A percentile compares a stretch with the other conserved stretches of the same genome.
Conservation (phyloP, 2,329 filamentous ascomycete genomes). For the Paramyrothecium sp. region DNA sequence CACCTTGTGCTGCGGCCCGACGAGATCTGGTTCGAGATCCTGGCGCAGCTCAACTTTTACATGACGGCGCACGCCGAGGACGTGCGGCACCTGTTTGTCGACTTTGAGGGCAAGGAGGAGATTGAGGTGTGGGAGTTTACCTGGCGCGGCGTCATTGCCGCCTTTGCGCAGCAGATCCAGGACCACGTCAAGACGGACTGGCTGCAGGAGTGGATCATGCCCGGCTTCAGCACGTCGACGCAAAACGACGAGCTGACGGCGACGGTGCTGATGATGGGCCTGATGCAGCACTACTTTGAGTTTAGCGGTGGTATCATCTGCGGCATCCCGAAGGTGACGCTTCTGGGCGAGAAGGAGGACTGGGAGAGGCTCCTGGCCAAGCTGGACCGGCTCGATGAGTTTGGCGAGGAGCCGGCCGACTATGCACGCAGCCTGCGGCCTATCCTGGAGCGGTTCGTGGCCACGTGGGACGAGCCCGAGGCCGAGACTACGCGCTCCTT, state of each 20-base stretch:
- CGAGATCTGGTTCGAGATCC: slow-evolving; percentile 54
- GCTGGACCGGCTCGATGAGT: slow-evolving; percentile 39
- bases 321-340: slow-evolving; percentile 40
- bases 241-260: slow-evolving; percentile 36
- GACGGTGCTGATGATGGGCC: slow-evolving; percentile 42
- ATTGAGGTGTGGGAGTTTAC: slow-evolving; percentile 26
- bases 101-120: slow-evolving; percentile 39
- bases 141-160: slow-evolving; percentile 22
- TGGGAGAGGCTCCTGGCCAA: slow-evolving; percentile 38
- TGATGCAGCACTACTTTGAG: slow-evolving; percentile 38
- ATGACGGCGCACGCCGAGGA: slow-evolving; percentile 46
- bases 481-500: slow-evolving; percentile 32
- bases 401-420: slow-evolving; percentile 38
- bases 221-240: slow-evolving; percentile 41
- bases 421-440: slow-evolving; percentile 40
- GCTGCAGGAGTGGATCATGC: slow-evolving; percentile 40
- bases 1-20: slow-evolving; percentile 50
- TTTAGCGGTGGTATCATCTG: slow-evolving; percentile 35
- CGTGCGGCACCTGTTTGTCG: slow-evolving; percentile 43
- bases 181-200: slow-evolving; percentile 36
- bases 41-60: slow-evolving; percentile 50
- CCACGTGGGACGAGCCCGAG: slow-evolving; percentile 37
- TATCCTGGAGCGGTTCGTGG: slow-evolving; percentile 43
- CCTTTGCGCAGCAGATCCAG: slow-evolving; percentile 39
- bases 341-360: slow-evolving; percentile 35